Evolutionary conservation across 2,329 filamentous ascomycete genomes (phyloP).

Genomic region (Hypoxylon sp.): DNA sequence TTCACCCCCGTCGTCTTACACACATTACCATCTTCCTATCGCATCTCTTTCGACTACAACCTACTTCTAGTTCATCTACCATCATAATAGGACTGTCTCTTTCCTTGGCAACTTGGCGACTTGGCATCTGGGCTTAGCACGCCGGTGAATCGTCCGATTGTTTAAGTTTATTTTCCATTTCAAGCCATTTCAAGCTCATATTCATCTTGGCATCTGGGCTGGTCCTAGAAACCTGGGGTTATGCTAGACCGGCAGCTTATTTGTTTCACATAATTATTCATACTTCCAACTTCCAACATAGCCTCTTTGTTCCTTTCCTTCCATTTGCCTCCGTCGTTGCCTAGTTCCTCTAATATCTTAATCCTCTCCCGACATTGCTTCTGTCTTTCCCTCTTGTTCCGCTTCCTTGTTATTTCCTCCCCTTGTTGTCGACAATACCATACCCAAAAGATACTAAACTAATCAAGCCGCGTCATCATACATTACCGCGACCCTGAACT

Average conservation of each 20-base stretch:
- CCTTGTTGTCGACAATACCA: not conserved
- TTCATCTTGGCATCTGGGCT: constrained; percentile 38
- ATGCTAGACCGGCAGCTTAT: constrained; percentile 3
- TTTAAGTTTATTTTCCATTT: constrained; percentile 14
- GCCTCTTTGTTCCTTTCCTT: constrained; percentile 26
- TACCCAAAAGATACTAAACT: constrained; percentile 7
- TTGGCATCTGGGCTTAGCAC: constrained; percentile 16
- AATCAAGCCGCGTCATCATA: constrained; percentile 27
- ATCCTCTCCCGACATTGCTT: constrained; percentile 1
- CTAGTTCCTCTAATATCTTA: constrained; percentile 16
- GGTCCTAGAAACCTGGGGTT: constrained; percentile 25
- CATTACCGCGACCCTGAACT: constrained; percentile 9
- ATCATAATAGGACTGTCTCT: constrained; percentile 1
- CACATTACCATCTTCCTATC: constrained; percentile 1
- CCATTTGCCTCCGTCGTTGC: not conserved
- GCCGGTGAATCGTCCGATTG: constrained; percentile 9
- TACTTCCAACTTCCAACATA: constrained; percentile 13
- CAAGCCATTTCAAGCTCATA: constrained; percentile 20
- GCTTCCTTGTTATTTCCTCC: constrained; percentile 5
- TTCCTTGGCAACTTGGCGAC: constrained; percentile 18
- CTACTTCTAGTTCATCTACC: not conserved
- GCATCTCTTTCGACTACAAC: constrained; percentile 1
- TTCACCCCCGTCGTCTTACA: constrained; percentile 1
- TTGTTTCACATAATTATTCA: constrained; percentile 14
- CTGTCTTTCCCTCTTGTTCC: constrained; percentile 11